Evolutionary conservation across 1,284 basidiomycete genomes (phyloP), one percentile per base, ranked within the genome.

Genomic region (Cutaneotrichosporon daszewskae): DNA sequence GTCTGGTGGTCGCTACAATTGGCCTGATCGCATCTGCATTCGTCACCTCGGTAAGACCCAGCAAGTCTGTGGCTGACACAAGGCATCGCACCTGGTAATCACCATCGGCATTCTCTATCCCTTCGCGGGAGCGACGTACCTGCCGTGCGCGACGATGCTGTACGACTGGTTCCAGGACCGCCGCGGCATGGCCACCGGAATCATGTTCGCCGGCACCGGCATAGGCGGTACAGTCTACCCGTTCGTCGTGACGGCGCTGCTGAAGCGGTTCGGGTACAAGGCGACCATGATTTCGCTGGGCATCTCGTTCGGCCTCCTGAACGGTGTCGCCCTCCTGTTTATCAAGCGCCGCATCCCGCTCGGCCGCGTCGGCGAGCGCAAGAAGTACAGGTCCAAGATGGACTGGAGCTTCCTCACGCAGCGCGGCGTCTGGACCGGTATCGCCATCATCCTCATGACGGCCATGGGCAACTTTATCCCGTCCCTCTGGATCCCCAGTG

Each of bases 381-480:
- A 24, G 12, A 28, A 32, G 12, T 32, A 32, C n/a, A 14, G 16
- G 17, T 20, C 27, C 23, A 31, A 43, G 20, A 42, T 61, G 20
- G 57, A 64, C 40, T 54, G 49, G 36, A 33, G 31, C 1, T 65
- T 71, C 50, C 34, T 68, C 22, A 47, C 42, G 22, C 48, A 49
- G 13, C 43, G 43, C 8, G 40, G 55, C 1, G 51, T 68, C 27
- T 64, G 59, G 39, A 52, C 59, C n/a, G 69, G 63, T n/a, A 42
- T 39, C 2, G 51, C 45, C 2, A 58, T 61, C 16, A 68, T 70
- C 32, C 41, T 68, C 12, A 32, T 63, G n/a, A 67, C 64, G 0
- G 58, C 57, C 32, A 41, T 68, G 35, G 69, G 66, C 34, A 69
- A 69, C 46, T 71, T 72, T 41, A 50, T 71, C 31, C 71, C 71